Conservation (phyloP, 768 basidiomycete species). For the Podaxis sp. region DNA sequence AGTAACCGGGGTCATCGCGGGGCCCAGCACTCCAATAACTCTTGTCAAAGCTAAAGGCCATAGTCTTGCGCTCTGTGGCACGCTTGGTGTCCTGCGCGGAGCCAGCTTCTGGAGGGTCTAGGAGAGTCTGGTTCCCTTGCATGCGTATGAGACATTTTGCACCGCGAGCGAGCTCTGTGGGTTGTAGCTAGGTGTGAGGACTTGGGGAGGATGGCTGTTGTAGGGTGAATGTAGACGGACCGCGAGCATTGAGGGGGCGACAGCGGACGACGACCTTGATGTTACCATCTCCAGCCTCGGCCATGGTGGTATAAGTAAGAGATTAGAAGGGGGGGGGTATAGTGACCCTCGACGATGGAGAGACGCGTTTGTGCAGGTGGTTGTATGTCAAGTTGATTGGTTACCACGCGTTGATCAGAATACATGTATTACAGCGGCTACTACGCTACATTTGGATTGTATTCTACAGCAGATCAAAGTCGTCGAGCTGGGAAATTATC, state of each 20-base stretch:
- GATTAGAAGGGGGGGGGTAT: neutral
- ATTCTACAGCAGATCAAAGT: conserved; percentile 78
- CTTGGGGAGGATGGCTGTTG: neutral
- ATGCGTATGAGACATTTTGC: conserved; percentile 94
- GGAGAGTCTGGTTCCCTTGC: conserved; percentile 89
- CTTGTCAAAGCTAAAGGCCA: conserved; percentile 95
- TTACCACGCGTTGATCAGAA: conserved; percentile 10
- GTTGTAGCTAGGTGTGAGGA: conserved; percentile 2
- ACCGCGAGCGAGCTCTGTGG: conserved; percentile 83
- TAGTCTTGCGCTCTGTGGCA: conserved; percentile 86
- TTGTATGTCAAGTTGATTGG: conserved; percentile 8
- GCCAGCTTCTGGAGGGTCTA: conserved; percentile 85
- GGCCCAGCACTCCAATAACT: conserved; percentile 96
- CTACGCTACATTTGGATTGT: neutral
- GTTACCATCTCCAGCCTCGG: conserved; percentile 80
- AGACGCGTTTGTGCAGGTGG: neutral
- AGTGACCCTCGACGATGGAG: neutral
- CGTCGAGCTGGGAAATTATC: conserved; percentile 66
- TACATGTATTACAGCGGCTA: neutral
- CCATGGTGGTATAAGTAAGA: conserved; percentile 42
- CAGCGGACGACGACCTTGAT: conserved; percentile 95
- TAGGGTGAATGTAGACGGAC: conserved; percentile 44
- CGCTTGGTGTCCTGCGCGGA: conserved; percentile 70
- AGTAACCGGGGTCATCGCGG: conserved; percentile 86
- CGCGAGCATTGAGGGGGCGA: conserved; percentile 92